Conservation (phyloP, 352 stramenopile genomes). For the Sclerospora graminicola region DNA sequence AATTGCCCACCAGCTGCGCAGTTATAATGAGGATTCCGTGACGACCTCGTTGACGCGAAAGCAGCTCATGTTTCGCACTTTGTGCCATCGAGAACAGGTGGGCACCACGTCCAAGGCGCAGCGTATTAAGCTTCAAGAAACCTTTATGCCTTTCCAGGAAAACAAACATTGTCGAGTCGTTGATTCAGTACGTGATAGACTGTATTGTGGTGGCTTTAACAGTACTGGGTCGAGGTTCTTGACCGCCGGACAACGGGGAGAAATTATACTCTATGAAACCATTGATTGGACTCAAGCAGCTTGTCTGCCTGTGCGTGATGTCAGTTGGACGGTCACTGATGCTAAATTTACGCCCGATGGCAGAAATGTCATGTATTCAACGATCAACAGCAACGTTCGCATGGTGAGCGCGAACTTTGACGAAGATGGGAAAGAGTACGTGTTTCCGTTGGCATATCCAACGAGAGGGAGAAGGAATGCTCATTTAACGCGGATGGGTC, state of each 20-base stretch:
- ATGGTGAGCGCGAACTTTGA: slow-evolving; percentile 65
- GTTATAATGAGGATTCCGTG: slow-evolving; percentile 28
- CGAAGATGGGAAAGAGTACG: slow-evolving; percentile 34
- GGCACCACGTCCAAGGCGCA: slow-evolving; percentile 50
- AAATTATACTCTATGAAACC: slow-evolving; percentile 71
- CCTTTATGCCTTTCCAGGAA: slow-evolving; percentile 71
- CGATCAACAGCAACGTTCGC: slow-evolving; percentile 73
- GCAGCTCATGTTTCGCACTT: slow-evolving; percentile 43
- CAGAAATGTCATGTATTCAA: slow-evolving; percentile 64
- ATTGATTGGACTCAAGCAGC: slow-evolving; percentile 45
- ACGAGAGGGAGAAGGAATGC: slow-evolving; percentile 13
- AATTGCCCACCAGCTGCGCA: slow-evolving; percentile 57
- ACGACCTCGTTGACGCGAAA: slow-evolving; percentile 6
- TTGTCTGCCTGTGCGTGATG: slow-evolving; percentile 47
- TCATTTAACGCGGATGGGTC: slow-evolving; percentile 10
- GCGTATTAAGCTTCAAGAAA: slow-evolving; percentile 64
- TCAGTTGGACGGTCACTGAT: slow-evolving; percentile 79
- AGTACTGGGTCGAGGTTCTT: slow-evolving; percentile 58
- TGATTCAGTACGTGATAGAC: slow-evolving; percentile 51
- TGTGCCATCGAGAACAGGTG: slow-evolving; percentile 59
- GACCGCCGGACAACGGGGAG: slow-evolving; percentile 48
- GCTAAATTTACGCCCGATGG: slow-evolving; percentile 75
- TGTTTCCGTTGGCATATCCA: slow-evolving; percentile 30
- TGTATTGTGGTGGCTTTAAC: slow-evolving; percentile 79
- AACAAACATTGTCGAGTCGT: slow-evolving; percentile 69